A percentile compares a stretch with the other conserved stretches of the same genome.
Conservation (phyloP, 768 basidiomycete species). For the Lepiota subincarnata region DNA sequence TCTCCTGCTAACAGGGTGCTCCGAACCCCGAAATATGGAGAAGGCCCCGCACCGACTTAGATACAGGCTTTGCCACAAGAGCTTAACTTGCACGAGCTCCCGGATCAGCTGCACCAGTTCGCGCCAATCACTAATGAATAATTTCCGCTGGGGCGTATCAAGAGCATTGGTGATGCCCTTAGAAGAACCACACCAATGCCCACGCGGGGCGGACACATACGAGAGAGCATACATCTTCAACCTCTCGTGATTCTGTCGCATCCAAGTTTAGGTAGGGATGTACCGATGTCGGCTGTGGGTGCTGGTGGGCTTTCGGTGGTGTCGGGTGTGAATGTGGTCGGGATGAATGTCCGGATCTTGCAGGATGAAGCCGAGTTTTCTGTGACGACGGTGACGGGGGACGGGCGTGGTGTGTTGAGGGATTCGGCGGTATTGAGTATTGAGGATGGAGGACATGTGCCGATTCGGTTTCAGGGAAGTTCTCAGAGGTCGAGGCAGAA, state of each 20-base stretch:
- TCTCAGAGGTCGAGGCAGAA: not conserved
- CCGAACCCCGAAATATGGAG: not conserved
- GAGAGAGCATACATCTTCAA: conserved; percentile 30
- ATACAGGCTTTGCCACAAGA: not conserved
- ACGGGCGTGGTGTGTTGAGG: conserved; percentile 20
- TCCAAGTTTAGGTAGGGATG: not conserved
- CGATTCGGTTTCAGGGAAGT: conserved; percentile 3
- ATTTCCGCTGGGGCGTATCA: conserved; percentile 25
- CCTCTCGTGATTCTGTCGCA: conserved; percentile 27
- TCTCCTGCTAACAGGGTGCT: not conserved
- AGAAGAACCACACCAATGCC: conserved; percentile 30
- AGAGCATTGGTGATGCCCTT: conserved; percentile 37
- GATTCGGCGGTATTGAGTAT: conserved; percentile 32
- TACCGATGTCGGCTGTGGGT: conserved; percentile 5
- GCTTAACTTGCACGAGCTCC: not conserved
- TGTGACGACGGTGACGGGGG: not conserved
- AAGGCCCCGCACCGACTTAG: not conserved
- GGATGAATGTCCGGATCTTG: conserved; percentile 21
- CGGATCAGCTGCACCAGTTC: not conserved
- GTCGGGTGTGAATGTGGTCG: conserved; percentile 14
- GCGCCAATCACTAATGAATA: not conserved
- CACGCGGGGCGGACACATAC: conserved; percentile 19
- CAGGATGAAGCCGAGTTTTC: conserved; percentile 14
- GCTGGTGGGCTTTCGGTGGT: not conserved
- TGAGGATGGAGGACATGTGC: conserved; percentile 19